Evolutionary conservation across 768 basidiomycete genomes (phyloP), one percentile per base, ranked within the genome.

Genomic region (Lepiota brunneoincarnata): DNA sequence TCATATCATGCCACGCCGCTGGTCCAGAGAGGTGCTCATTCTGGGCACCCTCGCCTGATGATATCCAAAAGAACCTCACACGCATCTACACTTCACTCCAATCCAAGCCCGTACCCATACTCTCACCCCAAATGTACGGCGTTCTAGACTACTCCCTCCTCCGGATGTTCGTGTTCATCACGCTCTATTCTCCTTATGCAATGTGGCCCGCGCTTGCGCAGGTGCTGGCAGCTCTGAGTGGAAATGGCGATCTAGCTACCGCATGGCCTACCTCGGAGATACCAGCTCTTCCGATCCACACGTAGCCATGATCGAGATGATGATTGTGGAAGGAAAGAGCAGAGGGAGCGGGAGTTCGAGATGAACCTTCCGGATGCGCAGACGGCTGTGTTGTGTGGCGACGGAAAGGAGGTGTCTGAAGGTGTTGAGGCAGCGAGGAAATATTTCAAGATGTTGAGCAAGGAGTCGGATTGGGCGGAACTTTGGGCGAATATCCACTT

Each of bases 21-120:
- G 77, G 75, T 0, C 71, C 72, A 0, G 37, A 51, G 6, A 46
- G 38, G 4, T 77, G 76, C 55, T 43, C 71, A 3, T 75, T 78
- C 61, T 74, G 70, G 59, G 70, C 74, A 7, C 63, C 72, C 0
- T 67, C 67, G 1, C 59, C 76, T 0, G 59, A 60, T 0, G 63
- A 66, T 2, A 70, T 78, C 18, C 56, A 61, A 2, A 60, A 61
- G 10, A 77, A 76, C 36, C 60, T 76, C 4, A 71, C 71, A 1
- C 49, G 49, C 1, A 55, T 78, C 1, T 72, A 70, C 45, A 63
- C 66, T 1, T 51, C 61, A n/a, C 49, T 78, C 1, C 63, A 64
- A 9, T 39, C 52, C 0, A 61, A 59, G 0, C 76, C 77, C 0
- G 42, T 75, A 1, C 70, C 75, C 0, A 67, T 76, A 28, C 61